Percentiles rank a stretch among this genome's conserved stretches.
These are phyloP conservation scores for Danielozyma ontarioensis DNA, from an alignment of 805 yeast genomes.

Conservation along the genomic window DNA sequence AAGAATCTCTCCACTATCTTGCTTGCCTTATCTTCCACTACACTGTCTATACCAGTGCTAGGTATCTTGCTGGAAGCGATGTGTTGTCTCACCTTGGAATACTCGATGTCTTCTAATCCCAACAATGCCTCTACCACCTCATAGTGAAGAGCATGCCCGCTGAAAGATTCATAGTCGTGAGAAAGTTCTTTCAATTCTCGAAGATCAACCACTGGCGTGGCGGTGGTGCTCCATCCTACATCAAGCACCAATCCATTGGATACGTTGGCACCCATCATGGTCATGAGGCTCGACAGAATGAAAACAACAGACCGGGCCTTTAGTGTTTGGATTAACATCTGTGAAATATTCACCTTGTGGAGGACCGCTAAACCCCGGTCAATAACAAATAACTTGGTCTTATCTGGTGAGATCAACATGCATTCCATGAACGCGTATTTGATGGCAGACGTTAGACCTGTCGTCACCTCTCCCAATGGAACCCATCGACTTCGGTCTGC, in stretches of 20 bases:
- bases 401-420: constrained; percentile 8
- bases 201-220: constrained; percentile 7
- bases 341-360: constrained; percentile 7
- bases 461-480: no score
- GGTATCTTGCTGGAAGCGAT: no score
- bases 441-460: no score
- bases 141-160: constrained; percentile 9
- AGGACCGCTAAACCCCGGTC: constrained; percentile 5
- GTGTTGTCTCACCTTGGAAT: no score
- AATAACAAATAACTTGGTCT: constrained; percentile 10
- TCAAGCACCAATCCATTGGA: constrained; percentile 8
- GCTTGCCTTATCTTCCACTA: no score
- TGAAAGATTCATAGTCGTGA: constrained; percentile 2
- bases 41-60: no score
- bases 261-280: constrained; percentile 9
- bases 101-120: background rate
- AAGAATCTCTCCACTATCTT: no score
- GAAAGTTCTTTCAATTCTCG: constrained; percentile 3
- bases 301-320: constrained; percentile 8
- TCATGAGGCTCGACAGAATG: constrained; percentile 4
- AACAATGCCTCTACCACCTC: background rate
- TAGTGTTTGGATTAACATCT: constrained; percentile 3
- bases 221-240: constrained; percentile 8
- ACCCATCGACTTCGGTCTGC: no score
- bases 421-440: constrained; percentile 2